These are phyloP conservation scores for Scheffersomyces coipomensis DNA, from an alignment of 805 yeast genomes.

Conservation along the genomic window DNA sequence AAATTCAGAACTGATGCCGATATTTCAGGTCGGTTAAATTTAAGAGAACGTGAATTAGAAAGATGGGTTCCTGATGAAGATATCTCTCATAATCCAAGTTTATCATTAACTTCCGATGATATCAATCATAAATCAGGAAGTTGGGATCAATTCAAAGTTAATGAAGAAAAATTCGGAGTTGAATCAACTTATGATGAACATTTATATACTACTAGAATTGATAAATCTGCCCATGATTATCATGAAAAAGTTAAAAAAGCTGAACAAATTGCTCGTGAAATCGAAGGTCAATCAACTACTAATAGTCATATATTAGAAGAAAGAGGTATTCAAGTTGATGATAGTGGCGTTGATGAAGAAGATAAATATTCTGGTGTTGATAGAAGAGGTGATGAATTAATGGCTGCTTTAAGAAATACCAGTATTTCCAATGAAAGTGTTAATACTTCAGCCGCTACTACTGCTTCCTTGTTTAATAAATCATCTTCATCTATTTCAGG, in stretches of 20 bases:
- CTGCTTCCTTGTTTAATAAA: not conserved
- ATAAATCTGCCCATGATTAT: slow-evolving; percentile 73
- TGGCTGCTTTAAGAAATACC: slow-evolving; percentile 44
- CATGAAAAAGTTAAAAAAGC: slow-evolving; percentile 65
- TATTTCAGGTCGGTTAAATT: slow-evolving; percentile 53
- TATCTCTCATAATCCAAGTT: slow-evolving; percentile 12
- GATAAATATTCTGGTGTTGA: slow-evolving; percentile 93
- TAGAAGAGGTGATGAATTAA: slow-evolving; percentile 52
- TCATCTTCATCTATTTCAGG: slow-evolving; percentile 4
- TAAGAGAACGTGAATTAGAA: slow-evolving; percentile 71
- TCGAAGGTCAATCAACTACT: slow-evolving; percentile 66
- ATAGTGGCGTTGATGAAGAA: slow-evolving; percentile 90
- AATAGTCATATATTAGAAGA: slow-evolving; percentile 89
- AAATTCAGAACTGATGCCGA: slow-evolving; percentile 82
- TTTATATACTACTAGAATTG: slow-evolving; percentile 76
- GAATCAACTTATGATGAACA: slow-evolving; percentile 82
- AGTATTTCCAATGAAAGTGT: slow-evolving; percentile 16
- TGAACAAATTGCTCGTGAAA: slow-evolving; percentile 77
- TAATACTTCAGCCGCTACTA: not conserved
- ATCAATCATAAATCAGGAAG: slow-evolving; percentile 19
- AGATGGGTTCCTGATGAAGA: slow-evolving; percentile 76
- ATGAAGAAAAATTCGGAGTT: slow-evolving; percentile 85
- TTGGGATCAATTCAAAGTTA: slow-evolving; percentile 97
- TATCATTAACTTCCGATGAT: slow-evolving; percentile 37
- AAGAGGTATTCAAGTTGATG: slow-evolving; percentile 75